Base-by-base conservation (phyloP, 352 stramenopile species). In the Phytopythium delawarense region DNA sequence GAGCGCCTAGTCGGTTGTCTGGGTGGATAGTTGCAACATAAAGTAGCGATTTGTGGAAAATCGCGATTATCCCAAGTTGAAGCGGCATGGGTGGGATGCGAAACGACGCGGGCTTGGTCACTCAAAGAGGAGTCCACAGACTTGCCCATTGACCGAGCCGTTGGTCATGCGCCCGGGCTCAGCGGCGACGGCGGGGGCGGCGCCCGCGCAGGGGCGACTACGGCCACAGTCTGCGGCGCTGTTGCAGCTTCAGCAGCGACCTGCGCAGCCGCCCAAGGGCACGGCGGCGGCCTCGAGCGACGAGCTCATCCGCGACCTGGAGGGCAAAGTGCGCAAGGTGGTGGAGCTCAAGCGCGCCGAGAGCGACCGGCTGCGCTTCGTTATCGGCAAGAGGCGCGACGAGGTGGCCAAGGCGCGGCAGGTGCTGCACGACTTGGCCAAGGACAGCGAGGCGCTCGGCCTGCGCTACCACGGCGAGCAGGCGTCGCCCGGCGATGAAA, bases 341-440 rank as follows among this genome's bases (percentile, higher is more conserved):
- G 80, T 93, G 6, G 86, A 94, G 50, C 70, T 84, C 32, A 94
- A 94, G 66, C 80, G 84, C n/a, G 57, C 60, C 11, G 78, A 91
- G 57, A 90, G 83, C 67, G 84, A 94, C 66, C 85, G 85, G 46
- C 63, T 94, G 55, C 73, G 77, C 8, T 94, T 88, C 50, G 66
- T 71, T 2, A 75, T 90, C 25, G 52, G 67, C 28, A 90, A 88
- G 64, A 89, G 87, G 61, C 73, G 76, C 32, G 81, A 90, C 20
- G 86, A 94, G 0, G 74, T 91, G 50, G 71, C 81, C 30, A 75
- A 76, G 50, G 73, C 79, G 42, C 88, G 87, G 54, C 66, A 88
- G 45, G 57, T 87, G 3, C 64, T 92, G 52, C 80, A 90, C 37
- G 86, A 92, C 46, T 63, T 94, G n/a, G 72, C 89, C 57, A 88